A percentile compares a stretch with the other conserved stretches of the same genome.
phyloP scores from a whole-genome alignment of 148 eudicot species.

The Beta vulgaris region DNA sequence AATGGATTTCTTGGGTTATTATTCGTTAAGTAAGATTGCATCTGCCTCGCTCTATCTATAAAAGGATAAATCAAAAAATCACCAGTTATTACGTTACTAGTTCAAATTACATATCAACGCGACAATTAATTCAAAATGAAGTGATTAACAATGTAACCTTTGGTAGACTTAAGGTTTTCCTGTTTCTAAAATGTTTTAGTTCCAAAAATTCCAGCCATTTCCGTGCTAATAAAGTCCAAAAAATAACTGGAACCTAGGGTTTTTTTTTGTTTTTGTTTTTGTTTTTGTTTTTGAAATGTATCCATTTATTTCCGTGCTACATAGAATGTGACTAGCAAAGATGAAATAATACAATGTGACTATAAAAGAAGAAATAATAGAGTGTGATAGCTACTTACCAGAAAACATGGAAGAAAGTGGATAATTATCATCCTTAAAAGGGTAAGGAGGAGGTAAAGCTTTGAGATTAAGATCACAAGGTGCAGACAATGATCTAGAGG shows the following conservation, averaged over 20 bases:
- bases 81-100: background rate
- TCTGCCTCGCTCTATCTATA: constrained; percentile 43
- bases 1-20: constrained; percentile 38
- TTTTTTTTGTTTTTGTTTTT: too few species aligned
- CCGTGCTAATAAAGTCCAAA: too few species aligned
- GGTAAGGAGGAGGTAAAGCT: constrained; percentile 43
- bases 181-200: too few species aligned
- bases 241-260: too few species aligned
- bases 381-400: background rate
- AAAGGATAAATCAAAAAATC: background rate
- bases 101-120: background rate
- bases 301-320: too few species aligned
- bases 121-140: background rate
- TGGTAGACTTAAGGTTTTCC: too few species aligned
- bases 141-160: too few species aligned
- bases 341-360: too few species aligned
- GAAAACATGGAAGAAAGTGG: constrained; percentile 38
- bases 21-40: constrained; percentile 35
- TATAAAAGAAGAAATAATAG: too few species aligned
- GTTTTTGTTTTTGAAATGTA: too few species aligned
- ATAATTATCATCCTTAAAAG: constrained; percentile 39
- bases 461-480: constrained; percentile 19
- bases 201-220: too few species aligned
- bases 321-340: too few species aligned
- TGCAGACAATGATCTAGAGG: constrained; percentile 13